Percentiles rank a stretch among this genome's conserved stretches.
Evolutionary conservation across 345 rosid genomes (phyloP).

Genomic region (Rhizophora mangle): DNA sequence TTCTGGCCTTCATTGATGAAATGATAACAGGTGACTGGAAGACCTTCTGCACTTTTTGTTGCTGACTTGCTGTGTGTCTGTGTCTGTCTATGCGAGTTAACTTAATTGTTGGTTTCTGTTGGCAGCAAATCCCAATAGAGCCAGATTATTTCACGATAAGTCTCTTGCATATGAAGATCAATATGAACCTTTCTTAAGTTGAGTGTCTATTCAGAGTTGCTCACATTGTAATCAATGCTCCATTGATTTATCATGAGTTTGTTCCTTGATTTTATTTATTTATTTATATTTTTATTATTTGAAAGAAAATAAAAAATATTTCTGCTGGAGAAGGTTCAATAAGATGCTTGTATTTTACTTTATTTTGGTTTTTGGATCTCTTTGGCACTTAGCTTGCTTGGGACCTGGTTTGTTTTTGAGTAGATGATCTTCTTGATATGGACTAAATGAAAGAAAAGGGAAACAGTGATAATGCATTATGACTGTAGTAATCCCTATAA

Average conservation of each 20-base stretch:
- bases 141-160: constrained; percentile 77
- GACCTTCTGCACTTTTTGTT: too few relatives aligned
- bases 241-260: not conserved
- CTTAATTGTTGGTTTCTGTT: constrained; percentile 26
- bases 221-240: not conserved
- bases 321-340: too few relatives aligned
- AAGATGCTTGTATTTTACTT: too few relatives aligned
- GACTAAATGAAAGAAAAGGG: too few relatives aligned
- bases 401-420: too few relatives aligned
- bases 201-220: constrained; percentile 25
- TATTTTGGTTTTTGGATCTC: too few relatives aligned
- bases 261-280: not conserved
- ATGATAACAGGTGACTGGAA: constrained; percentile 62
- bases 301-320: too few relatives aligned
- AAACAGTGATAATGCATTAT: too few relatives aligned
- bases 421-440: too few relatives aligned
- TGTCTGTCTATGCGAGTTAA: constrained; percentile 9
- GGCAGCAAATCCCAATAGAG: constrained; percentile 86
- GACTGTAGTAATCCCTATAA: too few relatives aligned
- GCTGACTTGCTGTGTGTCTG: not conserved
- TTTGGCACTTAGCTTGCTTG: too few relatives aligned
- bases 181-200: constrained; percentile 96
- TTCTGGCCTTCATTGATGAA: constrained; percentile 85
- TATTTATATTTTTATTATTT: too few relatives aligned
- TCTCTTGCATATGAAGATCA: constrained; percentile 73